Percentiles rank a stretch among this genome's conserved stretches.
Conservation (phyloP, 345 rosid genomes). For the Citrus maxima region DNA sequence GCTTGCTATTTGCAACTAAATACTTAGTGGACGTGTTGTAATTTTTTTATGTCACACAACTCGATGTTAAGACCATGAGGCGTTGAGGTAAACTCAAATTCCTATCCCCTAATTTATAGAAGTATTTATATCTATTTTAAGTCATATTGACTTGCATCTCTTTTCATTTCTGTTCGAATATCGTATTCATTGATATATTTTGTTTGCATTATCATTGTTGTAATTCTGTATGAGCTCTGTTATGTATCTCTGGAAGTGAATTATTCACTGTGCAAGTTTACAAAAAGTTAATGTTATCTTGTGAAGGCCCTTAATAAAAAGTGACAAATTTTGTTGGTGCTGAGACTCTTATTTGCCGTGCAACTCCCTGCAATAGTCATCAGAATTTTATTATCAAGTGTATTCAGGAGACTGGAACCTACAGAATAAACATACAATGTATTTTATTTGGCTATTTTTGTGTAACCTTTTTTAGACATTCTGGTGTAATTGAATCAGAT, state of each 20-base stretch:
- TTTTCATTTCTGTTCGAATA: background rate
- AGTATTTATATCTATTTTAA: background rate
- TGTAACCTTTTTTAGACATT: background rate
- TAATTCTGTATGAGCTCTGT: slow-evolving; percentile 3
- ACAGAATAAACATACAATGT: background rate
- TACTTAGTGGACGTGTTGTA: slow-evolving; percentile 18
- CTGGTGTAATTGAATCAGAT: background rate
- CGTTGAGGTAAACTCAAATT: slow-evolving; percentile 30
- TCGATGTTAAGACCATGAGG: slow-evolving; percentile 20
- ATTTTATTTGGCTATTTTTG: background rate
- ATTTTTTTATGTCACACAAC: slow-evolving; percentile 22
- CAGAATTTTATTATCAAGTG: background rate
- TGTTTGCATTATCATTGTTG: slow-evolving; percentile 8
- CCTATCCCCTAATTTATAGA: background rate
- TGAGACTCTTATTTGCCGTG: background rate
- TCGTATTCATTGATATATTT: background rate
- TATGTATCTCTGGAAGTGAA: background rate
- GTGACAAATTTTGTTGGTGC: background rate
- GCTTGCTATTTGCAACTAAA: slow-evolving; percentile 71
- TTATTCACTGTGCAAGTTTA: slow-evolving; percentile 2
- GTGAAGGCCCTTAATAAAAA: background rate
- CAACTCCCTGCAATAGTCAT: slow-evolving; percentile 7
- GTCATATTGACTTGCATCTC: background rate
- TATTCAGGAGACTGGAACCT: background rate
- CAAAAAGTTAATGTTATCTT: background rate